phyloP scores from a whole-genome alignment of 2,329 filamentous ascomycete species.

The Sporothrix dimorphospora region DNA sequence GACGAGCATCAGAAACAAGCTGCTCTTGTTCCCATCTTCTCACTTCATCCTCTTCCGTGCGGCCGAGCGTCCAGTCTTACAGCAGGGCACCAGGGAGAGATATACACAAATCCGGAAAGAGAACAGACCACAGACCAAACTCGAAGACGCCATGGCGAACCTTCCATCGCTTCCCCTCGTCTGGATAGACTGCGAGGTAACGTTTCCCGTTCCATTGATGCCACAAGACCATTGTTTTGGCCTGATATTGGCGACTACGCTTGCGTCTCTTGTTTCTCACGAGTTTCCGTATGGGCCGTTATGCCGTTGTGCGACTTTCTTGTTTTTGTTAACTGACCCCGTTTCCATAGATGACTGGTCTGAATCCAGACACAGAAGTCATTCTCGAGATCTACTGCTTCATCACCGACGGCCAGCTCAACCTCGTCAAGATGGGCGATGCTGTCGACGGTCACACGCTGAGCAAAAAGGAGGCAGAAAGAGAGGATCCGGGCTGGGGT shows the following conservation, averaged over 20 bases:
- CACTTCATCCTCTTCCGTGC: neutral
- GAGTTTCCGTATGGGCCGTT: neutral
- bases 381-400: conserved; percentile 93
- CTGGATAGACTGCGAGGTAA: conserved; percentile 34
- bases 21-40: neutral
- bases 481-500: conserved; percentile 80
- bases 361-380: conserved; percentile 75
- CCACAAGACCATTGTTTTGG: neutral
- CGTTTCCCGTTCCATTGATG: neutral
- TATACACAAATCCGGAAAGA: neutral
- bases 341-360: conserved; percentile 80
- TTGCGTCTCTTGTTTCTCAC: neutral
- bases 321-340: neutral
- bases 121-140: neutral
- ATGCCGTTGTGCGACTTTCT: neutral
- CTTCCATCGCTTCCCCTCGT: conserved; percentile 28
- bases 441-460: neutral
- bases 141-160: conserved; percentile 21
- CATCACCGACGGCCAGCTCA: conserved; percentile 78
- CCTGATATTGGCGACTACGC: neutral
- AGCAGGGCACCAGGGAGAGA: neutral
- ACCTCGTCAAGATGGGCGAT: conserved; percentile 17
- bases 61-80: neutral
- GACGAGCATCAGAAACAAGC: neutral
- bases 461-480: conserved; percentile 50